Percentiles rank a stretch among this genome's conserved stretches.
Conservation (phyloP, 2,329 filamentous ascomycete species). For the Plenodomus biglobosus region DNA sequence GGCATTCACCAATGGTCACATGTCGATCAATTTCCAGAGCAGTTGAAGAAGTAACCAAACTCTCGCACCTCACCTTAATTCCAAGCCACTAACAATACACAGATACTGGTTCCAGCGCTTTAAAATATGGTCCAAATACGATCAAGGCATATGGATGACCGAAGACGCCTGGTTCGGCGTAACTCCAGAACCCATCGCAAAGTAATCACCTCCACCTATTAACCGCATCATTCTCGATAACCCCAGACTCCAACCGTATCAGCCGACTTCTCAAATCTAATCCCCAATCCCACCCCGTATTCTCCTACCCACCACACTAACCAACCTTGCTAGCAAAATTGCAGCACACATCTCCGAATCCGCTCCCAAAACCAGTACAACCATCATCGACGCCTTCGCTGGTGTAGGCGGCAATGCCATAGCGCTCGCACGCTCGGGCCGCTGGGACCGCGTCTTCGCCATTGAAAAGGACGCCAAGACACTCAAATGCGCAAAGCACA, state of each 20-base stretch:
- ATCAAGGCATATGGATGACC: slow-evolving; percentile 86
- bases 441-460: slow-evolving; percentile 82
- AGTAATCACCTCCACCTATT: slow-evolving; percentile 55
- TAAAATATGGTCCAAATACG: slow-evolving; percentile 83
- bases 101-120: slow-evolving; percentile 92
- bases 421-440: slow-evolving; percentile 79
- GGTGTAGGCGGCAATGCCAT: slow-evolving; percentile 94
- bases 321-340: slow-evolving; percentile 55
- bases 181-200: slow-evolving; percentile 80
- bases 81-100: background rate
- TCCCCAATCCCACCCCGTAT: too few species aligned
- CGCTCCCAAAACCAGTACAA: slow-evolving; percentile 58
- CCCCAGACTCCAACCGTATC: too few species aligned
- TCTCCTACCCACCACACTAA: too few species aligned
- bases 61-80: background rate
- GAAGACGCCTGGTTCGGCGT: slow-evolving; percentile 96
- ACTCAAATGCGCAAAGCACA: slow-evolving; percentile 87
- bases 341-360: slow-evolving; percentile 68
- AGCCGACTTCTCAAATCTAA: too few species aligned
- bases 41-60: slow-evolving; percentile 74
- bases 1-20: slow-evolving; percentile 69
- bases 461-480: slow-evolving; percentile 82
- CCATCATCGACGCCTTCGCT: slow-evolving; percentile 85
- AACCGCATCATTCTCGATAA: too few species aligned
- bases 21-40: slow-evolving; percentile 71